phyloP scores from a whole-genome alignment of 176 grass and related monocot species.

The Saccharum officinarum region DNA sequence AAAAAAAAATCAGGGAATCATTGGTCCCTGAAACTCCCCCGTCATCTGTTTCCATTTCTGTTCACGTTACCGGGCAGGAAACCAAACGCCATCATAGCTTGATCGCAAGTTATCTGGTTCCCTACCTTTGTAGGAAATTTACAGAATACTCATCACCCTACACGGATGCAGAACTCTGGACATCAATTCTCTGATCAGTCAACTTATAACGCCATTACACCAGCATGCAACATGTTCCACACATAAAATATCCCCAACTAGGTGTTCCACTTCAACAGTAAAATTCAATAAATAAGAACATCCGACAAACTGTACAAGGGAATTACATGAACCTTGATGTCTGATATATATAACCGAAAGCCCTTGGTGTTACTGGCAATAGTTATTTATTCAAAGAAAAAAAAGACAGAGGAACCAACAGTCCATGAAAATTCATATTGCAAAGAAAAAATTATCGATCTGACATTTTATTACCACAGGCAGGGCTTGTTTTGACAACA shows the following conservation, averaged over 20 bases:
- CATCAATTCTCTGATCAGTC: background rate
- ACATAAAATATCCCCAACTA: background rate
- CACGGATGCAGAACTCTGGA: background rate
- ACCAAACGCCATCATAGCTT: background rate
- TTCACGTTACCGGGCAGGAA: too few relatives aligned
- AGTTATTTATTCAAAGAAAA: background rate
- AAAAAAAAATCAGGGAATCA: too few relatives aligned
- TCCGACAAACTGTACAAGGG: background rate
- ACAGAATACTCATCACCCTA: background rate
- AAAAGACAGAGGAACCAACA: background rate
- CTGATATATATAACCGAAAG: background rate
- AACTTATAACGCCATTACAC: background rate
- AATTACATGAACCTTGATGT: background rate
- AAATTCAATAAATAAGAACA: background rate
- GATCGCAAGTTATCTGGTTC: background rate
- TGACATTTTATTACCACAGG: slow-evolving; percentile 35
- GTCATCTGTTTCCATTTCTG: too few relatives aligned
- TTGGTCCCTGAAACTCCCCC: too few relatives aligned
- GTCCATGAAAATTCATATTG: background rate
- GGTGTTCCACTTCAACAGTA: background rate
- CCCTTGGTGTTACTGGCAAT: background rate
- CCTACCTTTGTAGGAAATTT: background rate
- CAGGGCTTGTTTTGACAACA: slow-evolving; percentile 34
- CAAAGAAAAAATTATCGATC: background rate
- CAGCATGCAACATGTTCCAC: background rate